Conservation (phyloP, 2,329 filamentous ascomycete genomes). For the Colletotrichum zoysiae region DNA sequence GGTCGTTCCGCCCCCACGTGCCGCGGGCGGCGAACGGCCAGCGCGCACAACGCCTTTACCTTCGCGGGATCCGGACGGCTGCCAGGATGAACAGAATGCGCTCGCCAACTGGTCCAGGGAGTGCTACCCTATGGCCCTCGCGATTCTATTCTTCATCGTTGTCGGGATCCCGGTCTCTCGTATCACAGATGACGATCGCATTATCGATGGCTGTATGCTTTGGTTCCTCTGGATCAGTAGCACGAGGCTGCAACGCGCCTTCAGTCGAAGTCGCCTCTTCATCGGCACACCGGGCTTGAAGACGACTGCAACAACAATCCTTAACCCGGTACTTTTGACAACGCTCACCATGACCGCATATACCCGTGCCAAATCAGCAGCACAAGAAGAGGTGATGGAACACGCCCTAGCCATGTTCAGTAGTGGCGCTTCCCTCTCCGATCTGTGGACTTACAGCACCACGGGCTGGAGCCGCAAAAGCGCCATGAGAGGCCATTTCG, state of each 20-base stretch:
- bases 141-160: conserved; percentile 49
- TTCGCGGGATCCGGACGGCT: not conserved
- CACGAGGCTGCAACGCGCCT: conserved; percentile 53
- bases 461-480: conserved; percentile 31
- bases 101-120: conserved; percentile 20
- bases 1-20: not conserved
- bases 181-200: conserved; percentile 49
- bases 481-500: conserved; percentile 49
- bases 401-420: conserved; percentile 49
- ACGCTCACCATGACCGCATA: conserved; percentile 61
- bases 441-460: conserved; percentile 50
- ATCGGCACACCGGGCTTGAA: conserved; percentile 7
- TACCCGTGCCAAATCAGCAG: conserved; percentile 54
- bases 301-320: conserved; percentile 50
- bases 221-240: conserved; percentile 63
- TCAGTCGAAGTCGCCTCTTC: conserved; percentile 46
- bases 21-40: not conserved
- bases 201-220: conserved; percentile 61
- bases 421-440: conserved; percentile 52
- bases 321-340: conserved; percentile 63
- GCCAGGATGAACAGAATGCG: not conserved
- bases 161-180: conserved; percentile 59
- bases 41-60: not conserved
- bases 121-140: conserved; percentile 49
- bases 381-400: conserved; percentile 49